These are phyloP conservation scores for Calonectria multiphialidica DNA, from an alignment of 2,329 filamentous ascomycete genomes.

Conservation along the genomic window DNA sequence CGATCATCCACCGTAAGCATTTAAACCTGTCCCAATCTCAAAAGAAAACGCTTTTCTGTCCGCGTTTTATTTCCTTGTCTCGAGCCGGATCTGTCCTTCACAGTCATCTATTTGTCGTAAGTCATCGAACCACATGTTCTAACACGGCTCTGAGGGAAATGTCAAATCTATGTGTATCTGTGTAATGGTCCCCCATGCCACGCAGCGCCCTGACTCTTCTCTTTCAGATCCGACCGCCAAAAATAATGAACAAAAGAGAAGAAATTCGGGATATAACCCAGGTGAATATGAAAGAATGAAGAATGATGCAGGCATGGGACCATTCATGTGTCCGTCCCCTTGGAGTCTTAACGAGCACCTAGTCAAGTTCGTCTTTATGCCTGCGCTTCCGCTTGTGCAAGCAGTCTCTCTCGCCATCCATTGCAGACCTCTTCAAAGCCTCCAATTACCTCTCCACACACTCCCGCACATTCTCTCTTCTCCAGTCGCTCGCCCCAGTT, in stretches of 20 bases:
- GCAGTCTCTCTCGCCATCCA: conserved; percentile 81
- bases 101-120: conserved; percentile 33
- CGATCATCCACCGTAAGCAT: background rate
- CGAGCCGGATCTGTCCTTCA: background rate
- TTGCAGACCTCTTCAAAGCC: conserved; percentile 95
- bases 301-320: conserved; percentile 22
- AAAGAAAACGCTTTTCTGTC: background rate
- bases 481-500: conserved; percentile 85
- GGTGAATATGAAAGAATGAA: conserved; percentile 17
- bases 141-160: conserved; percentile 36
- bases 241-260: conserved; percentile 20
- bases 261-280: conserved; percentile 17
- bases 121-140: conserved; percentile 37
- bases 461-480: conserved; percentile 83
- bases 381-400: conserved; percentile 71
- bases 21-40: background rate
- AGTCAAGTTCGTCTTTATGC: conserved; percentile 41
- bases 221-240: conserved; percentile 28
- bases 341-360: conserved; percentile 9
- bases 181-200: conserved; percentile 26
- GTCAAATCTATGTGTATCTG: conserved; percentile 37
- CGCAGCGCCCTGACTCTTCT: conserved; percentile 32
- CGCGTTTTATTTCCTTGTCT: background rate
- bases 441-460: conserved; percentile 88
- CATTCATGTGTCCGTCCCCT: conserved; percentile 26